Evolutionary conservation across 108 stramenopile genomes (phyloP), one percentile per base, ranked within the genome.

Genomic region (Cyclotella kingstonii): DNA sequence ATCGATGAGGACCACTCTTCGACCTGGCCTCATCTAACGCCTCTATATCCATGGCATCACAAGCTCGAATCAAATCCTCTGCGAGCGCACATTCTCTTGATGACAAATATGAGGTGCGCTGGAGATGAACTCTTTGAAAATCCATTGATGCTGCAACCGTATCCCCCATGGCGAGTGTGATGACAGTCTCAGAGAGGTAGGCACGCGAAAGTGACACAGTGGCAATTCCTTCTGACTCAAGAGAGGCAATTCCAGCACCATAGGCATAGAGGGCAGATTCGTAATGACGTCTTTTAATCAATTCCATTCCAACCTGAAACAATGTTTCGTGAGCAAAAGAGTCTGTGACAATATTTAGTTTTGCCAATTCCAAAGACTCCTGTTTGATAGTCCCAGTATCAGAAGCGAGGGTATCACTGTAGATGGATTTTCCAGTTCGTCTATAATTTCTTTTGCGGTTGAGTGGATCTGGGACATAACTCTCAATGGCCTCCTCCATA

Each of bases 31-130:
- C 80, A 18, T 92, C 94, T 52, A 95, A 66, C 10, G 77, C 89
- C 35, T 90, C 85, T 27, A 31, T 36, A 55, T 90, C 85, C 58
- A 89, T 76, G 26, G 35, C 63, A 36, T 84, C 83, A 43, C 88
- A 73, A 8, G 91, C 94, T 30, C 87, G 76, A 40, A 92, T 82
- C 49, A 95, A 76, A 55, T 95, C 89, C 64, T 95, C 94, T n/a
- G 78, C 80, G 52, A 92, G 58, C n/a, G 90, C 86, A 60, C 94
- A 92, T 63, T 95, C 91, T 5, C 86, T 57, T n/a, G 87, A 83
- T 1, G 73, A 44, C 27, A 95, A 50, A 36, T 95, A 95, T 4
- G 70, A 35, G 2, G 82, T 81, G 11, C 78, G 65, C 73, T 95
- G 94, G 27, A 90, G 72, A 67, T 95, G 94, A n/a, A 84, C 70